Evolutionary conservation across 179 eudicot genomes (phyloP), one percentile per base, ranked within the genome.

Genomic region (Silene noctiflora): DNA sequence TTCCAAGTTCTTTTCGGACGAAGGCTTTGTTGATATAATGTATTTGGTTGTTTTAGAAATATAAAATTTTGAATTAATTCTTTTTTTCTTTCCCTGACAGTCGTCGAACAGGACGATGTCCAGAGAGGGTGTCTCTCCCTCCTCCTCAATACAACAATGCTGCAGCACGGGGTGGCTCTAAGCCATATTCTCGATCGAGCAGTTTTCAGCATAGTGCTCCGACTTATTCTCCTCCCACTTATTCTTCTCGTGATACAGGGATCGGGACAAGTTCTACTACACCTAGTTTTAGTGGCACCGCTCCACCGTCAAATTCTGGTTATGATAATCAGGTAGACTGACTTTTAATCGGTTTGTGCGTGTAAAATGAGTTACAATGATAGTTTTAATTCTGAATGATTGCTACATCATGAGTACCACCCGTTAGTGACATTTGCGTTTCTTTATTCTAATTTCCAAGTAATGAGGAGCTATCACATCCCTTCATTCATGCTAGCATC

Each of bases 61-160:
- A 44, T 3, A n/a, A 17, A 67, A 46, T 31, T n/a, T 21, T 22
- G 39, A 51, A 65, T 12, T 59, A 51, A 69, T 27, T 42, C 44
- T 22, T 3, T 64, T 31, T 16, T 39, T 1, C 24, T 3, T 29
- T 29, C 44, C 24, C 58, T 48, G 58, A 81, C 85, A 85, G 88
- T 39, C 82, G 81, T 68, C 81, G 82, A 60, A 75, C 78, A 48
- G 88, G 88, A 81, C 68, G 24, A 68, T 83, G 83, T 64, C 78
- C 78, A 16, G 88, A 81, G 76, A 83, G 88, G 73, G 83, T 83
- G 35, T 63, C 79, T 24, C 88, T 86, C 75, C 88, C 88, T 6
- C 86, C 88, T 56, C 86, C 86, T 67, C 79, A 78, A 78, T 81
- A 85, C 72, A 79, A 72, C 79, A 55, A 79, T 62, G 46, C 81